Base-by-base conservation (phyloP, 495 filamentous ascomycete species). In the Xylaria curta region DNA sequence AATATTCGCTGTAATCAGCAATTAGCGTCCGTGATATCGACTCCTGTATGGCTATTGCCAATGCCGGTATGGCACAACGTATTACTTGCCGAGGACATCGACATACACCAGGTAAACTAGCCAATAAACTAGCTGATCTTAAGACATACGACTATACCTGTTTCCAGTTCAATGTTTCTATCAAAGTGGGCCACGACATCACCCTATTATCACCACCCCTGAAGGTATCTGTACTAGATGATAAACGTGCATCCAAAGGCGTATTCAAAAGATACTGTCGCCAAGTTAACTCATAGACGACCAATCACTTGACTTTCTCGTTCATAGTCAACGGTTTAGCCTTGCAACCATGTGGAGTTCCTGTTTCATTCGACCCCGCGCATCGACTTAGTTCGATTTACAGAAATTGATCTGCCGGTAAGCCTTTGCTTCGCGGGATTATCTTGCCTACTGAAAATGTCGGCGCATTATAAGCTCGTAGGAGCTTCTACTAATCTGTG, bases 171-270 rank as follows among this genome's bases (percentile, higher is more conserved):
- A 36, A 59, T 15, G 17, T 19, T 40, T 60, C 9, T 10, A 0
- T 31, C 13, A 38, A 66, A 66, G 63, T 66, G 63, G 63, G 46
- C 63, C 63, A n/a, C 46, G 46, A 53, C 19, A 53, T 28, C 12
- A 51, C 46, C 46, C 63, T 51, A 28, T 53, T 53, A 66, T 53
- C 63, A 36, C 15, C 17, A 60, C 17, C 58, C 42, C 15, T 33
- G 40, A 44, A 46, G 46, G 38, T 36, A 64, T 28, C 9, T 28
- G 21, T 46, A 63, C 60, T 63, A 46, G 24, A 26, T 17, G 53
- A 31, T 31, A 56, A 56, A 24, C n/a, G 13, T 31, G 26, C 53
- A 56, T 56, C 26, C 28, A 26, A 3, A 56, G 26, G 24, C 28
- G 53, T 26, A 56, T 31, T 6, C 3, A 31, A 26, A 28, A 56